Percentiles rank a stretch among this genome's conserved stretches.
These are phyloP conservation scores for Aspergillus saccharolyticus DNA, from an alignment of 495 filamentous ascomycete species.

Conservation along the genomic window DNA sequence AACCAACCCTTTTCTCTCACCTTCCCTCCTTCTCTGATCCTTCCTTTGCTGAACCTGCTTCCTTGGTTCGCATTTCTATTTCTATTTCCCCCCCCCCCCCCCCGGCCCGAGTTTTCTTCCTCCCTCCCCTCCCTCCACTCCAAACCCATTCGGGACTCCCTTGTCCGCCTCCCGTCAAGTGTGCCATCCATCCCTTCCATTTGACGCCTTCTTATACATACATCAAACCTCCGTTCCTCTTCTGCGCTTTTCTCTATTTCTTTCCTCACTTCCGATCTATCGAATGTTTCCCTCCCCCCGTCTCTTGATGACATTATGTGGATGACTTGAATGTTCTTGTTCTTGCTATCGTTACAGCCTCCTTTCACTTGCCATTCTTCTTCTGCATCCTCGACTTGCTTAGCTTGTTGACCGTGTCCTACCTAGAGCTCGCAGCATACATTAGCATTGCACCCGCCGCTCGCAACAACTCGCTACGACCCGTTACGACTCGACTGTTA, in stretches of 20 bases:
- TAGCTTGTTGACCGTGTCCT: slow-evolving; percentile 5
- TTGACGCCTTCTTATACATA: slow-evolving; percentile 27
- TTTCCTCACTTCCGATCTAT: slow-evolving; percentile 8
- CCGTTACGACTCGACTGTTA: slow-evolving; percentile 23
- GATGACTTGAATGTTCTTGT: slow-evolving; percentile 19
- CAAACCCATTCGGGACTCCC: slow-evolving; percentile 14
- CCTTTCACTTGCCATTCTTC: slow-evolving; percentile 6
- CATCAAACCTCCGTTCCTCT: slow-evolving; percentile 8
- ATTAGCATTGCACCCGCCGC: slow-evolving; percentile 3
- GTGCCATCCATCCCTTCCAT: slow-evolving; percentile 28
- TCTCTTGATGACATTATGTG: slow-evolving; percentile 13
- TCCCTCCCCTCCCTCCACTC: too few relatives aligned
- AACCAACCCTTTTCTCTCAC: slow-evolving; percentile 15
- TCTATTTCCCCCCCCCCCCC: slow-evolving; percentile 21
- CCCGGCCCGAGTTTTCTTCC: slow-evolving; percentile 33
- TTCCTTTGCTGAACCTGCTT: slow-evolving; percentile 3
- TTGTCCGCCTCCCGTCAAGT: slow-evolving; percentile 17
- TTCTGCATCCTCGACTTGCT: slow-evolving; percentile 6
- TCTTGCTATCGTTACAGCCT: neutral
- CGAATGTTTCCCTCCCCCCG: neutral
- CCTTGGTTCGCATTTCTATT: slow-evolving; percentile 27
- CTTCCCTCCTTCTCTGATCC: slow-evolving; percentile 17
- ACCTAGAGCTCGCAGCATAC: neutral
- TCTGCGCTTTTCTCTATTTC: slow-evolving; percentile 16
- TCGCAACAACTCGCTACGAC: slow-evolving; percentile 23